These are phyloP conservation scores for Neurospora sp. DNA, from an alignment of 495 filamentous ascomycete species.

Conservation along the genomic window DNA sequence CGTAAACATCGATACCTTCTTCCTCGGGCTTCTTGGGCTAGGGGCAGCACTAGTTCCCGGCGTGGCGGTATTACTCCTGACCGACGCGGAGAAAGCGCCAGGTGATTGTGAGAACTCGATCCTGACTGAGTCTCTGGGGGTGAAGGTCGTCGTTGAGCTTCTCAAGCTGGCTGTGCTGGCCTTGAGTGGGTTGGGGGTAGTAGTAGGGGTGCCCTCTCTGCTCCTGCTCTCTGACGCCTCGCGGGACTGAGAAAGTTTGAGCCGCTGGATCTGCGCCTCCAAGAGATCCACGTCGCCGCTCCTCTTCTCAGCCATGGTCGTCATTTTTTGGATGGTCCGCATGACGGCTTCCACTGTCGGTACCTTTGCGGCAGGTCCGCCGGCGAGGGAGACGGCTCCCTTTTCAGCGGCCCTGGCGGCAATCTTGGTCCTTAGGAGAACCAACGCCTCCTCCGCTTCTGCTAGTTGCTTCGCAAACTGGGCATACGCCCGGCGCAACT, in stretches of 20 bases:
- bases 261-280: conserved; percentile 69
- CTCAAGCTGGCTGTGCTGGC: background rate
- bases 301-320: conserved; percentile 74
- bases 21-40: conserved; percentile 24
- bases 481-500: conserved; percentile 61
- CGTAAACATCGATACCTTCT: conserved; percentile 46
- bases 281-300: conserved; percentile 83
- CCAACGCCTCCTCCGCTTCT: conserved; percentile 72
- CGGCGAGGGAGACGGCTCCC: conserved; percentile 12
- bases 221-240: background rate
- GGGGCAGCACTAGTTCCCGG: conserved; percentile 6
- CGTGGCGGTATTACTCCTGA: background rate
- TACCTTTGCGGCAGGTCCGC: conserved; percentile 28
- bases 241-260: conserved; percentile 19
- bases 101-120: background rate
- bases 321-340: conserved; percentile 86
- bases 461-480: conserved; percentile 61
- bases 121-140: background rate
- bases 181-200: background rate
- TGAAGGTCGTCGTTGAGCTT: background rate
- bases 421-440: conserved; percentile 70
- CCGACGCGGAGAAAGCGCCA: conserved; percentile 5
- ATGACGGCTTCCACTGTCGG: conserved; percentile 89
- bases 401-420: conserved; percentile 29
- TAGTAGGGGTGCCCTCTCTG: background rate